Evolutionary conservation across 768 basidiomycete genomes (phyloP), one percentile per base, ranked within the genome.

Genomic region (Candolleomyces aberdarensis): DNA sequence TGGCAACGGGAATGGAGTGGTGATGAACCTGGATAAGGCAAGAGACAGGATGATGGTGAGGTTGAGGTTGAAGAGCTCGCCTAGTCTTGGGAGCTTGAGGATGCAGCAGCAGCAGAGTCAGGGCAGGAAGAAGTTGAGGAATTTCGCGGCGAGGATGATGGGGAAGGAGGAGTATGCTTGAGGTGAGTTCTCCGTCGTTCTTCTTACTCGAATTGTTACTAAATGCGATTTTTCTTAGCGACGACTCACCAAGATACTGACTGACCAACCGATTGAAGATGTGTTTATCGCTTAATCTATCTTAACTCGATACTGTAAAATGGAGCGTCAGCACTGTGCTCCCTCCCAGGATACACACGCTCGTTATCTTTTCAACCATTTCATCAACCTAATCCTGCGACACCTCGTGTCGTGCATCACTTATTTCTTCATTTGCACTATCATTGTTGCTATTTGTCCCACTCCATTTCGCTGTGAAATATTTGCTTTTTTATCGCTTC

Each of bases 101-200:
- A 15, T 2, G 22, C 17, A n/a, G 31, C 11, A 26, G 29, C 17
- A 41, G 39, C 15, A 41, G 13, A 43, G 41, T 43, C 26, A 26
- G 29, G 53, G 31, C 7, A 15, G 36, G 53, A 55, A 15, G 10
- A 32, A 15, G 36, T 55, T 55, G 32, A 55, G 53, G 32, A 32
- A 36, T 13, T 55, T 55, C n/a, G 53, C 53, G 31, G 53, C 53
- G 53, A 55, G 53, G 53, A 55, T 55, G 32, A 40, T 55, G 22
- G 53, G 53, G 31, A 55, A n/a, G 53, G 41, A 43, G 41, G 41
- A 43, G 41, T 13, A 2, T n/a, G 13, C n/a, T 43, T 11, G n/a
- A n/a, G n/a, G n/a, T 43, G 41, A 43, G 41, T n/a, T 43, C 2
- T 11, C 5, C 13, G n/a, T 11, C 5, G 11, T n/a, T 43, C 13